A percentile compares a stretch with the other conserved stretches of the same genome.
These are phyloP conservation scores for Murraya paniculata DNA, from an alignment of 345 rosid genomes.

Conservation along the genomic window DNA sequence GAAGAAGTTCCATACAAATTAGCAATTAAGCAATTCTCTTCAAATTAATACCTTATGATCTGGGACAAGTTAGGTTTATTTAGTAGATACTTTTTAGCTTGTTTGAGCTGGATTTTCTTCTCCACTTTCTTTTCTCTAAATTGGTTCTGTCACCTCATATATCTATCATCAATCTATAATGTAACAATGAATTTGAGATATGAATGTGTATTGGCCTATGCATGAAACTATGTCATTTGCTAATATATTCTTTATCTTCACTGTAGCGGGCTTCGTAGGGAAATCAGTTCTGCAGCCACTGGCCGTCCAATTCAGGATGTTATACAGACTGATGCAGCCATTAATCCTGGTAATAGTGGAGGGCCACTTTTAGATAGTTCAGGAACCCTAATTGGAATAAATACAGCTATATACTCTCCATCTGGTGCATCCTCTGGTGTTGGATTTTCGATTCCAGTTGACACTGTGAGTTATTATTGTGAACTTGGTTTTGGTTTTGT, in stretches of 20 bases:
- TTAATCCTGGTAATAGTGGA: conserved; percentile 97
- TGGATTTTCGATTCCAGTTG: conserved; percentile 96
- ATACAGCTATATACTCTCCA: conserved; percentile 97
- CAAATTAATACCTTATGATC: neutral
- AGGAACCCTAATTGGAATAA: conserved; percentile 87
- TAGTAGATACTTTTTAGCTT: neutral
- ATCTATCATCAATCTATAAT: neutral
- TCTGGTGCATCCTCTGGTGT: conserved; percentile 99
- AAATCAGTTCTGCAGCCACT: conserved; percentile 96
- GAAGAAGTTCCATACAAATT: neutral
- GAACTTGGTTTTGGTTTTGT: conserved; percentile 10
- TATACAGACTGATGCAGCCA: conserved; percentile 97
- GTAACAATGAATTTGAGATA: neutral
- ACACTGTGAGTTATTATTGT: conserved; percentile 61
- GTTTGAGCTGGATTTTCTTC: neutral
- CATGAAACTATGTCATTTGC: conserved; percentile 6
- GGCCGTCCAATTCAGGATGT: conserved; percentile 99
- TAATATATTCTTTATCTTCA: conserved; percentile 19
- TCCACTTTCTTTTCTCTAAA: neutral
- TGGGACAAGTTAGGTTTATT: neutral
- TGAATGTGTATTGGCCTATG: neutral
- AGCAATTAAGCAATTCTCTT: neutral
- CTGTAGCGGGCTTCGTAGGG: conserved; percentile 85
- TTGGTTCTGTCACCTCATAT: neutral
- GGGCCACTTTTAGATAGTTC: conserved; percentile 96